Conservation (phyloP, 2,329 filamentous ascomycete genomes). For the Colletotrichum ledebouriae region DNA sequence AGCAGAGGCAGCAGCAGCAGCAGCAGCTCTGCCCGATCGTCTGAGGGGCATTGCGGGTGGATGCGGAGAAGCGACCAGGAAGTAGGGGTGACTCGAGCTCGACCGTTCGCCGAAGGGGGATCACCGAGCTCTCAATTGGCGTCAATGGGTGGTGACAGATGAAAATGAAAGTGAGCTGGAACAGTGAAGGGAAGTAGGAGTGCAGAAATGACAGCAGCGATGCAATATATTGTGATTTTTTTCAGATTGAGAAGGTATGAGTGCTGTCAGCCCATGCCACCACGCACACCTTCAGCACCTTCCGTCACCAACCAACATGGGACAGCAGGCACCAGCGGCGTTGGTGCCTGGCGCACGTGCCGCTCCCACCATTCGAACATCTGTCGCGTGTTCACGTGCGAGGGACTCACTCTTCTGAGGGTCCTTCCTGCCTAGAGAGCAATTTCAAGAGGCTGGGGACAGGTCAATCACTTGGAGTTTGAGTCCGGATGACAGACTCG, state of each 20-base stretch:
- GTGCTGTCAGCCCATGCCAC: conserved; percentile 2
- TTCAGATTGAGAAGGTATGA: background rate
- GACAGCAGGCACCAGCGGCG: conserved; percentile 32
- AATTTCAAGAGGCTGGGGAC: no score
- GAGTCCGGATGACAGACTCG: no score
- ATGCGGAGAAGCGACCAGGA: conserved; percentile 13
- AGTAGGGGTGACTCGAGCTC: background rate
- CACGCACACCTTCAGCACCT: conserved; percentile 26
- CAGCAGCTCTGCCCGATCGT: conserved; percentile 35
- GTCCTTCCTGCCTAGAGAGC: conserved; percentile 8
- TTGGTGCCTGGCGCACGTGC: conserved; percentile 43
- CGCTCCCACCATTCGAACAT: background rate
- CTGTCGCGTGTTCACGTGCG: conserved; percentile 36
- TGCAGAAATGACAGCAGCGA: background rate
- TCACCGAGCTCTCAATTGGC: background rate
- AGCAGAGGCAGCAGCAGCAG: conserved; percentile 22
- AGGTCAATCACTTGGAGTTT: no score
- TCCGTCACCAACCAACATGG: conserved; percentile 24
- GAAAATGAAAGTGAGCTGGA: background rate
- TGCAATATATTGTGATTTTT: conserved; percentile 19
- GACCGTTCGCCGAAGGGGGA: background rate
- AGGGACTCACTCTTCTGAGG: background rate
- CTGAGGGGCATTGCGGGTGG: conserved; percentile 38
- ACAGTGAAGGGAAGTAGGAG: background rate
- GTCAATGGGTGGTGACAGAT: background rate